Evolutionary conservation across 2,329 filamentous ascomycete species (phyloP).

Genomic region (Incumbomyces lentus): DNA sequence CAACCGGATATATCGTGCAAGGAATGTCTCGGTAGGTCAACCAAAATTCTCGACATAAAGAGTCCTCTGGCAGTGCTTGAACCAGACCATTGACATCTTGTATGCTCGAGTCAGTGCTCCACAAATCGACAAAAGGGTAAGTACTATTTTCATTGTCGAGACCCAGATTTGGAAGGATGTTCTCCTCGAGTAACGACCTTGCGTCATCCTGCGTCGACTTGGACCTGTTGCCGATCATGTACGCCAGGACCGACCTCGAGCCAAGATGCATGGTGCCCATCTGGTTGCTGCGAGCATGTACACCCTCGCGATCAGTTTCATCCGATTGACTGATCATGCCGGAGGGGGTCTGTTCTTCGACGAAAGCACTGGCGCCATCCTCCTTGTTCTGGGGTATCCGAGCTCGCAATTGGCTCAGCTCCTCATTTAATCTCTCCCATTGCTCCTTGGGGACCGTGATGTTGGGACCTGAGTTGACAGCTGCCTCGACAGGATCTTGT

Average conservation of each 20-base stretch:
- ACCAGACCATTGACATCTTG: constrained; percentile 49
- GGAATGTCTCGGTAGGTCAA: constrained; percentile 48
- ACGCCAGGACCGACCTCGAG: constrained; percentile 51
- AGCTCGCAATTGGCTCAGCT: constrained; percentile 13
- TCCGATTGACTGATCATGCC: constrained; percentile 14
- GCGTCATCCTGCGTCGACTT: constrained; percentile 33
- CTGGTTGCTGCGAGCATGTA: constrained; percentile 50
- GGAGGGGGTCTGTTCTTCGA: constrained; percentile 1
- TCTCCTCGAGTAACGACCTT: constrained; percentile 49
- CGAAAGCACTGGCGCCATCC: neutral
- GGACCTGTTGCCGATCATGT: constrained; percentile 46
- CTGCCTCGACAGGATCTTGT: constrained; percentile 8
- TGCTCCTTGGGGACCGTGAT: constrained; percentile 20
- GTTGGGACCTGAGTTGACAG: constrained; percentile 14
- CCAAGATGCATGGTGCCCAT: constrained; percentile 53
- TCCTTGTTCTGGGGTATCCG: constrained; percentile 1
- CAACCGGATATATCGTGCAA: constrained; percentile 50
- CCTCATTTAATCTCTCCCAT: constrained; percentile 20
- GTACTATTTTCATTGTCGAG: constrained; percentile 55
- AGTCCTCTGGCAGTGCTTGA: constrained; percentile 48
- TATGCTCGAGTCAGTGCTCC: constrained; percentile 51
- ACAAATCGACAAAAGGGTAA: constrained; percentile 56
- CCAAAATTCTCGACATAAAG: constrained; percentile 49
- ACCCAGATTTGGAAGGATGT: constrained; percentile 52
- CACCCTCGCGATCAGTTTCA: constrained; percentile 39